Evolutionary conservation across 108 stramenopile genomes (phyloP), one percentile per base, ranked within the genome.

Genomic region (Stephanodiscus minutulus): DNA sequence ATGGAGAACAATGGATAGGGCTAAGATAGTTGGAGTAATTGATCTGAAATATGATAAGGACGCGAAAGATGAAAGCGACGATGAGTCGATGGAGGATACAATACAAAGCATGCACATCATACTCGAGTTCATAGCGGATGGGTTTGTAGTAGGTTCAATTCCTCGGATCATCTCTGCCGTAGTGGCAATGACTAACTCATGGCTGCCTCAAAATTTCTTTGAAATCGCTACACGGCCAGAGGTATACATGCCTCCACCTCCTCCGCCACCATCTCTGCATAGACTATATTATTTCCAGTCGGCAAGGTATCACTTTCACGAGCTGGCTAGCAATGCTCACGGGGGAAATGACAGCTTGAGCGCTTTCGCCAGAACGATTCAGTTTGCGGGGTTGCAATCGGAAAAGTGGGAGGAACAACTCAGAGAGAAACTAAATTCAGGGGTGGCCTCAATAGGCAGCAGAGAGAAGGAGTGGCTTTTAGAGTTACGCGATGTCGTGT

Each of bases 301-400:
- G 6, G 74, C 76, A 11, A 68, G 88, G 56, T 89, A 83, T 65
- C 87, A 91, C 66, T 89, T 89, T 73, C 83, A 89, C 41, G 87
- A 88, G 56, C 62, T 87, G 20, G 57, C 46, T 24, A 59, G 47
- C 17, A 69, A 73, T n/a, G 81, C 72, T 12, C 47, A 56, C 49
- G 73, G 8, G 59, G 25, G 28, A 9, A 63, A 33, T 36, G 63
- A 44, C 36, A 28, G 33, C 35, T 28, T 2, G 28, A 7, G 44
- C 11, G 54, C 31, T 2, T 66, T 24, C 43, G 68, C 68, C 37
- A 62, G 69, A 18, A 54, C 36, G 9, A 52, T 60, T 61, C 66
- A 69, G 0, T 44, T 20, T 61, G 57, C 46, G 4, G 61, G 67
- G 3, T 64, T 63, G 5, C 21, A 69, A 11, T 52, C 20, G 31